Evolutionary conservation across 495 filamentous ascomycete species (phyloP).

Genomic region (Aspergillus bridgeri): DNA sequence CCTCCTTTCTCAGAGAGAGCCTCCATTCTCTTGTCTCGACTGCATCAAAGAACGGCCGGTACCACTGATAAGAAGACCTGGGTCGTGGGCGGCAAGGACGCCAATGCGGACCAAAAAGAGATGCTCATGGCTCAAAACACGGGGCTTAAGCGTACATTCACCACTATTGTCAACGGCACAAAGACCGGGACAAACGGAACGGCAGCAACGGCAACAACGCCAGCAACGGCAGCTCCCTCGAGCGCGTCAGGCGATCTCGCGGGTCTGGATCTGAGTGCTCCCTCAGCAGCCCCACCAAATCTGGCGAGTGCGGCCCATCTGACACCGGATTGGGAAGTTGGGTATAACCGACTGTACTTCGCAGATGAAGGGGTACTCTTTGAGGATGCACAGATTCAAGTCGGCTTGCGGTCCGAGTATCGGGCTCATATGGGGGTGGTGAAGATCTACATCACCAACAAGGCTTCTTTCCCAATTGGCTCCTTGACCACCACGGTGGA

Average conservation of each 20-base stretch:
- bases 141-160: slow-evolving; percentile 82
- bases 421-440: slow-evolving; percentile 90
- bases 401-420: slow-evolving; percentile 91
- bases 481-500: slow-evolving; percentile 94
- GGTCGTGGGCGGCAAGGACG: slow-evolving; percentile 92
- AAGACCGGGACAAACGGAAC: slow-evolving; percentile 52
- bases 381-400: slow-evolving; percentile 90
- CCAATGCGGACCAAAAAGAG: slow-evolving; percentile 77
- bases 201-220: slow-evolving; percentile 28
- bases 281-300: slow-evolving; percentile 65
- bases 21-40: slow-evolving; percentile 83
- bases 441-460: slow-evolving; percentile 94
- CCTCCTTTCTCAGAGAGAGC: slow-evolving; percentile 95
- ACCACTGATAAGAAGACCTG: slow-evolving; percentile 93
- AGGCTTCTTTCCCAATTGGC: slow-evolving; percentile 73
- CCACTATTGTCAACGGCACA: slow-evolving; percentile 50
- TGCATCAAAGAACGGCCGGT: slow-evolving; percentile 89
- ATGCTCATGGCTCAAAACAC: slow-evolving; percentile 77
- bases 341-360: slow-evolving; percentile 82
- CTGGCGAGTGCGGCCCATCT: slow-evolving; percentile 89
- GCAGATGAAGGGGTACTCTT: slow-evolving; percentile 83
- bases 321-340: slow-evolving; percentile 89
- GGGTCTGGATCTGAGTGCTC: slow-evolving; percentile 70
- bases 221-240: slow-evolving; percentile 9
- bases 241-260: slow-evolving; percentile 60